A percentile compares a stretch with the other conserved stretches of the same genome.
These are phyloP conservation scores for Suhomyces coccinellae DNA, from an alignment of 1,139 yeast genomes.

Conservation along the genomic window DNA sequence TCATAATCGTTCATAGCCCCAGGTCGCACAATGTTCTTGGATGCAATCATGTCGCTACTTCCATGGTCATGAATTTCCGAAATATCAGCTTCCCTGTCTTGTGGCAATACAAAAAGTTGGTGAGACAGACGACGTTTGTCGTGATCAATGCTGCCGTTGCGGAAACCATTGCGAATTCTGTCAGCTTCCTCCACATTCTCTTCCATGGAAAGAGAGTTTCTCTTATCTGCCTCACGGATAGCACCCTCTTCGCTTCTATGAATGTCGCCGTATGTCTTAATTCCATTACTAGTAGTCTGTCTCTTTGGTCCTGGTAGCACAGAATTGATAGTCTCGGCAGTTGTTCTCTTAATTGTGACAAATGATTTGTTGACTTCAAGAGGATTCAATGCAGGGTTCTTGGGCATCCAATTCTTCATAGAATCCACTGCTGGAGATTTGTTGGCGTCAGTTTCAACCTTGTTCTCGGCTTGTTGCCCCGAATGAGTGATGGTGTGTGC, in stretches of 20 bases:
- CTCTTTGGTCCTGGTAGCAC: conserved; percentile 28
- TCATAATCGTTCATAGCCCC: conserved; percentile 17
- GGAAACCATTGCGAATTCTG: background rate
- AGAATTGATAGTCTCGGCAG: conserved; percentile 24
- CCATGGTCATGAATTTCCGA: conserved; percentile 20
- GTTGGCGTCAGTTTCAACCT: background rate
- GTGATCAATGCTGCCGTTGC: background rate
- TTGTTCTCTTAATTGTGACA: conserved; percentile 66
- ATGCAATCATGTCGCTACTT: conserved; percentile 1
- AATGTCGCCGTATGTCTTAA: conserved; percentile 39
- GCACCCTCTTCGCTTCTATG: conserved; percentile 56
- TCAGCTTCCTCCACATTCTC: conserved; percentile 11
- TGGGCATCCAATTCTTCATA: conserved; percentile 46
- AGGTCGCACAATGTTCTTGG: conserved; percentile 1
- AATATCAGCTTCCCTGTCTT: conserved; percentile 33
- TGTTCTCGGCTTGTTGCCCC: background rate
- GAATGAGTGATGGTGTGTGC: background rate
- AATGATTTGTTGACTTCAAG: conserved; percentile 67
- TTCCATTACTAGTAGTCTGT: conserved; percentile 16
- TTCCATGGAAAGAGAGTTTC: conserved; percentile 13
- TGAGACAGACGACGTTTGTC: conserved; percentile 1
- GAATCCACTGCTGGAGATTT: conserved; percentile 17
- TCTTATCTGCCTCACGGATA: conserved; percentile 31
- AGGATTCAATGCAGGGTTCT: conserved; percentile 83
- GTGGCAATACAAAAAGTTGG: conserved; percentile 22